Percentiles rank a stretch among this genome's conserved stretches.
phyloP scores from a whole-genome alignment of 768 basidiomycete species.

The Leccinum disarticulatum region DNA sequence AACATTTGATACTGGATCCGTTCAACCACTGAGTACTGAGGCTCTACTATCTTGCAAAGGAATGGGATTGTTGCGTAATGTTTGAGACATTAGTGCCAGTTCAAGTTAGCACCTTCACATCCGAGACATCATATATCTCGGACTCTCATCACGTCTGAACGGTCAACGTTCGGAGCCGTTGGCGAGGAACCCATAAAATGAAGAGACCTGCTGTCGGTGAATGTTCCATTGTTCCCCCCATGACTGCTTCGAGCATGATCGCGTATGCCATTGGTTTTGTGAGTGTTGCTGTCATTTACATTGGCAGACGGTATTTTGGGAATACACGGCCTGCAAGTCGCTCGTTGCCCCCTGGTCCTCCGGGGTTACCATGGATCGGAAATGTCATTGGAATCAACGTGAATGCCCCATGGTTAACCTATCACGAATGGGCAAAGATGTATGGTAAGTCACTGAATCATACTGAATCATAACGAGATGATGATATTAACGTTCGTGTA shows the following conservation, averaged over 20 bases:
- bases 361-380: too few species aligned
- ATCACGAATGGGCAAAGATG: too few species aligned
- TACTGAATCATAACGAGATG: not conserved
- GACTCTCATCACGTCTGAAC: not conserved
- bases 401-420: too few species aligned
- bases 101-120: not conserved
- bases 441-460: not conserved
- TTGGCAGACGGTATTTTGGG: not conserved
- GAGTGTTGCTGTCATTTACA: not conserved
- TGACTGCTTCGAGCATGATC: not conserved
- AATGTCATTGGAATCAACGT: too few species aligned
- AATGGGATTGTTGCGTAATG: not conserved
- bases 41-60: not conserved
- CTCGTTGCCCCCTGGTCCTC: too few species aligned
- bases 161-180: not conserved
- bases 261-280: not conserved
- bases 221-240: not conserved
- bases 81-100: not conserved
- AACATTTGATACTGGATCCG: not conserved
- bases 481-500: not conserved
- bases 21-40: not conserved
- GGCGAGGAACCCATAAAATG: not conserved
- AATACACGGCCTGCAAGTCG: not conserved
- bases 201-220: not conserved
- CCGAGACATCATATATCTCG: not conserved